A percentile compares a stretch with the other conserved stretches of the same genome.
Evolutionary conservation across 805 yeast species (phyloP).

Genomic region (Candida peoriensis): DNA sequence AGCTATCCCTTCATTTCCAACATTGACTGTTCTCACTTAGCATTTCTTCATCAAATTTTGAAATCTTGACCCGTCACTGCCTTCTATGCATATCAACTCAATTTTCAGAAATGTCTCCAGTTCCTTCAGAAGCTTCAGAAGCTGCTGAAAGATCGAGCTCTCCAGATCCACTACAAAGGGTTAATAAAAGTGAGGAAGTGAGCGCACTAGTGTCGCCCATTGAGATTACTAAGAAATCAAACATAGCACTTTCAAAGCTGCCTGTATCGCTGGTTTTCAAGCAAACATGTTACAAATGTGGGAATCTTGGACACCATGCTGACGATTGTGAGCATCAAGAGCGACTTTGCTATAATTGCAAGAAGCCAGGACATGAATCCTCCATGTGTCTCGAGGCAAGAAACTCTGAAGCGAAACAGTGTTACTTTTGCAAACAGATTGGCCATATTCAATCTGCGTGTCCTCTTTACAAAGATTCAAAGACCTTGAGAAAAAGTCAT

Average conservation of each 20-base stretch:
- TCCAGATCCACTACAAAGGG: no score
- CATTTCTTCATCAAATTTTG: no score
- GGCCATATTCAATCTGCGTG: conserved; percentile 29
- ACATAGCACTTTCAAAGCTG: no score
- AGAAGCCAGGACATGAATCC: conserved; percentile 26
- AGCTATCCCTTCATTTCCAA: no score
- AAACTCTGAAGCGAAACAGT: conserved; percentile 21
- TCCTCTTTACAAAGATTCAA: conserved; percentile 9
- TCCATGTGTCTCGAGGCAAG: conserved; percentile 22
- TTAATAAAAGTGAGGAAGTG: no score
- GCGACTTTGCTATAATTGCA: conserved; percentile 28
- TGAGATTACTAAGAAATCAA: no score
- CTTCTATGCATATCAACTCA: no score
- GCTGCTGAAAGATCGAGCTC: neutral
- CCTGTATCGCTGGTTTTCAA: conserved; percentile 23
- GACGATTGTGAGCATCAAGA: conserved; percentile 22
- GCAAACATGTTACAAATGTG: conserved; percentile 27
- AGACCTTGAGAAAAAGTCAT: neutral
- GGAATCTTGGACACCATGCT: conserved; percentile 28
- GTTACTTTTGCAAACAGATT: conserved; percentile 24
- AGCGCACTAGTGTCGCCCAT: no score
- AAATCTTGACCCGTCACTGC: no score
- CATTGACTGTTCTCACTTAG: no score
- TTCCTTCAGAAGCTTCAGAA: neutral
- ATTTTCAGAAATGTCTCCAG: no score